A percentile compares a stretch with the other conserved stretches of the same genome.
Conservation (phyloP, 73 alveolate species). For the Blepharisma stoltei region DNA sequence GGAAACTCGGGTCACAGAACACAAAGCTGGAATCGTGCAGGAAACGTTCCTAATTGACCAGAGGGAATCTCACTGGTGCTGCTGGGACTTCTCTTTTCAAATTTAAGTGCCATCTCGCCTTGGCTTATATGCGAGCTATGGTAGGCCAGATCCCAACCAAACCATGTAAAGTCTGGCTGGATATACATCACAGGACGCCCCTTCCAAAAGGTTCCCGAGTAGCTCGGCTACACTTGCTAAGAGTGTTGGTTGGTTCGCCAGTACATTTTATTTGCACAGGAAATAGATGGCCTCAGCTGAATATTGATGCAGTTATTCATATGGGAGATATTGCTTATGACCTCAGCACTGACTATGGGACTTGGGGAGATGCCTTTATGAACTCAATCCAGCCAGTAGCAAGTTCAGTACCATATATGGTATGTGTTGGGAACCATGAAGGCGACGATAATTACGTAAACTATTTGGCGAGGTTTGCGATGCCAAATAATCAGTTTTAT, state of each 20-base stretch:
- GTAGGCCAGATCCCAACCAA: too few relatives aligned
- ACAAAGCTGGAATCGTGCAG: too few relatives aligned
- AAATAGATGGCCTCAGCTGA: not conserved
- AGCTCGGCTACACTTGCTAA: too few relatives aligned
- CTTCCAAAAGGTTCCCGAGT: too few relatives aligned
- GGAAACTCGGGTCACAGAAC: too few relatives aligned
- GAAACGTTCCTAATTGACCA: too few relatives aligned
- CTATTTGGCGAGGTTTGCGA: not conserved
- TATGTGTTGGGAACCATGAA: conserved; percentile 5
- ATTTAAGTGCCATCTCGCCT: too few relatives aligned
- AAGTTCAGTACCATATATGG: conserved; percentile 18
- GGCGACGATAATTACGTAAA: not conserved
- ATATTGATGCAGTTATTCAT: conserved; percentile 22
- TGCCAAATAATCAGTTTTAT: conserved; percentile 12
- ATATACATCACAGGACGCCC: too few relatives aligned
- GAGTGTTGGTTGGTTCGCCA: not conserved
- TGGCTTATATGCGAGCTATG: too few relatives aligned
- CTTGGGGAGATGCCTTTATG: conserved; percentile 14
- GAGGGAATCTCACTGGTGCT: too few relatives aligned
- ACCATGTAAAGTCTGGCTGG: too few relatives aligned
- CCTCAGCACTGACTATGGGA: not conserved
- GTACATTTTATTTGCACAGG: not conserved
- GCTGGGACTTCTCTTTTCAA: too few relatives aligned
- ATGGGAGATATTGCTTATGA: conserved; percentile 24
- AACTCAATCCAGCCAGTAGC: conserved; percentile 13